A percentile compares a stretch with the other conserved stretches of the same genome.
Conservation (phyloP, 169 alveolate species). For the Cryptosporidium sp. region DNA sequence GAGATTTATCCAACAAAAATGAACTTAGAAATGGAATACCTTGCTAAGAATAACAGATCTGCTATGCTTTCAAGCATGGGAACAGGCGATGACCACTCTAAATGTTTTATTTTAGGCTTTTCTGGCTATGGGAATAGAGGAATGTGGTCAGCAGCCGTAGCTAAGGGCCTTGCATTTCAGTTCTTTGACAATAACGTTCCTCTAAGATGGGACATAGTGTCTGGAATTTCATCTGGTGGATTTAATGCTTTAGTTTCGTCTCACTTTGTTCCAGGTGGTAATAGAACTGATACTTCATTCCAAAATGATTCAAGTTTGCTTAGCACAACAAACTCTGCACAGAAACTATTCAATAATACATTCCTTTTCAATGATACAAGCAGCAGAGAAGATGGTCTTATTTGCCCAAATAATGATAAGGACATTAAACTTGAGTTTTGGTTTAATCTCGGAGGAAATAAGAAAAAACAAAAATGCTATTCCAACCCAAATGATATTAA, state of each 20-base stretch:
- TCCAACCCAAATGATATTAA: conserved; percentile 18
- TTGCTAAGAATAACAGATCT: conserved; percentile 23
- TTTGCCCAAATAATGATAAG: conserved; percentile 40
- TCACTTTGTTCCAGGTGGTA: conserved; percentile 62
- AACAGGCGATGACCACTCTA: conserved; percentile 59
- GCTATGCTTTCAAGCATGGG: conserved; percentile 59
- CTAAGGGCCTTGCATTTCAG: conserved; percentile 70
- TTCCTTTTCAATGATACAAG: conserved; percentile 17
- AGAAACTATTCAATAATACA: background rate
- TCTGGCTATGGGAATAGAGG: conserved; percentile 73
- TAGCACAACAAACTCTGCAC: background rate
- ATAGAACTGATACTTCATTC: background rate
- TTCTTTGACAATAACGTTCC: conserved; percentile 66
- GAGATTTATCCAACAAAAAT: conserved; percentile 35
- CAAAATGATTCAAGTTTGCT: background rate
- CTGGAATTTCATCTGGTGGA: conserved; percentile 73
- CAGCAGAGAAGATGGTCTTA: conserved; percentile 34
- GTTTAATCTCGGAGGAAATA: conserved; percentile 11
- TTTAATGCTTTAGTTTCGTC: conserved; percentile 57
- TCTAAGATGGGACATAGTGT: conserved; percentile 71
- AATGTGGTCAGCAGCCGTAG: conserved; percentile 75
- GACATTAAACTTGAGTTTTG: conserved; percentile 60
- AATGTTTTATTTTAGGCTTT: conserved; percentile 60
- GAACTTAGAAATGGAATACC: conserved; percentile 18
- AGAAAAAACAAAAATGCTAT: conserved; percentile 19